Evolutionary conservation across 345 rosid species (phyloP).

Genomic region (Raphanus sativus): DNA sequence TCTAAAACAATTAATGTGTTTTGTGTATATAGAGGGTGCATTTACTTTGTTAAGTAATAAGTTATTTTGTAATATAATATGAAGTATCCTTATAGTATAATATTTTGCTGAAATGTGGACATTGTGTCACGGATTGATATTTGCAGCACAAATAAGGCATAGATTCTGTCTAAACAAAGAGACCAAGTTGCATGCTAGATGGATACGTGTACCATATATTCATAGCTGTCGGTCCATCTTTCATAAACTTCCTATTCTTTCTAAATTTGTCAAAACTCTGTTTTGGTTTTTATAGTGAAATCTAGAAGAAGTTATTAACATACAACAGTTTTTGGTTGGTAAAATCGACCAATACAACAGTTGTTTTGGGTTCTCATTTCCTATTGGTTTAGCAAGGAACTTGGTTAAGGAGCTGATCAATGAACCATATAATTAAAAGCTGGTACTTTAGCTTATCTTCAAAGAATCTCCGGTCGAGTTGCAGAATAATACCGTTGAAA

Average conservation of each 20-base stretch:
- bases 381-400: neutral
- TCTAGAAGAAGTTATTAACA: neutral
- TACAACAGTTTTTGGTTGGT: neutral
- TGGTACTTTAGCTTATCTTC: neutral
- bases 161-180: conserved; percentile 9
- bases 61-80: neutral
- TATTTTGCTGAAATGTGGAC: conserved; percentile 14
- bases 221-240: conserved; percentile 20
- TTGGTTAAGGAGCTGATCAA: neutral
- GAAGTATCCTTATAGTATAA: neutral
- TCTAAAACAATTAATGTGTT: neutral
- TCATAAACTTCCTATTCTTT: conserved; percentile 8
- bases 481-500: neutral
- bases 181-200: conserved; percentile 8
- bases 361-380: neutral
- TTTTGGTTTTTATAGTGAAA: neutral
- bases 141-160: conserved; percentile 12
- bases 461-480: neutral
- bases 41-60: neutral
- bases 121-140: conserved; percentile 22
- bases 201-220: conserved; percentile 10
- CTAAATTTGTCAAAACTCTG: neutral
- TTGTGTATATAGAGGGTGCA: neutral
- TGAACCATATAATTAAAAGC: neutral
- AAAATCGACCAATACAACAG: neutral